Conservation (phyloP, 2,329 filamentous ascomycete species). For the Cladosporium colombiae region DNA sequence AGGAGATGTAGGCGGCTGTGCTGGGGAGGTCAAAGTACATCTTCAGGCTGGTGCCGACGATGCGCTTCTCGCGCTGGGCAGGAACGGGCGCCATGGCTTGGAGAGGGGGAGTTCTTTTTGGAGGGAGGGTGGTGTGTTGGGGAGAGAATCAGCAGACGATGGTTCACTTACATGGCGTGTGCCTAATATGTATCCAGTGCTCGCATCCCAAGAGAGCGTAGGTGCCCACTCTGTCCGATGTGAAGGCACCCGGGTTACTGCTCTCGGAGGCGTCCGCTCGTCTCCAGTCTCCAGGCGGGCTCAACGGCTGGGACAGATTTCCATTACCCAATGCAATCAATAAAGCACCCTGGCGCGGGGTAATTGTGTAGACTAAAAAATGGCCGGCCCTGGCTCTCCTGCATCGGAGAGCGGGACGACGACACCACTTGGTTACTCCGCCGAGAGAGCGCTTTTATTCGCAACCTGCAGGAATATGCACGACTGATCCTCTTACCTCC, state of each 20-base stretch:
- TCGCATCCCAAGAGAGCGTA: not conserved
- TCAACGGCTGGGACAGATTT: not conserved
- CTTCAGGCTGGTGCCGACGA: conserved; percentile 74
- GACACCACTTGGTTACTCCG: conserved; percentile 7
- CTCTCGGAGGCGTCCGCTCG: not conserved
- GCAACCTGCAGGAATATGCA: not conserved
- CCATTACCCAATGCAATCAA: not conserved
- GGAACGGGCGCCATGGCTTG: conserved; percentile 34
- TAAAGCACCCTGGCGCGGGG: not conserved
- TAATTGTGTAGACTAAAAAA: not conserved
- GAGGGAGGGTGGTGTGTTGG: conserved; percentile 10
- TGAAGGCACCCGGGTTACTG: conserved; percentile 10
- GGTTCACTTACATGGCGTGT: conserved; percentile 6
- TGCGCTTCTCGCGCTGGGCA: conserved; percentile 52
- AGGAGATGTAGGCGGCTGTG: conserved; percentile 55
- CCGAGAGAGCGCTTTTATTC: conserved; percentile 4
- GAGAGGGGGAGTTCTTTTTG: not conserved
- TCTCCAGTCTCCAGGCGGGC: not conserved
- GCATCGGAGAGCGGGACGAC: not conserved
- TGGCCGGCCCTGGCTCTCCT: not conserved
- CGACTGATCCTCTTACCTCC: conserved; percentile 3
- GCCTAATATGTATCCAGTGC: conserved; percentile 6
- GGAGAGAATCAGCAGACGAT: not conserved
- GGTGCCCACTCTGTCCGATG: not conserved
- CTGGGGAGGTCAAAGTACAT: conserved; percentile 74